phyloP scores from a whole-genome alignment of 2,329 filamentous ascomycete genomes.

The Fusarium sp. region DNA sequence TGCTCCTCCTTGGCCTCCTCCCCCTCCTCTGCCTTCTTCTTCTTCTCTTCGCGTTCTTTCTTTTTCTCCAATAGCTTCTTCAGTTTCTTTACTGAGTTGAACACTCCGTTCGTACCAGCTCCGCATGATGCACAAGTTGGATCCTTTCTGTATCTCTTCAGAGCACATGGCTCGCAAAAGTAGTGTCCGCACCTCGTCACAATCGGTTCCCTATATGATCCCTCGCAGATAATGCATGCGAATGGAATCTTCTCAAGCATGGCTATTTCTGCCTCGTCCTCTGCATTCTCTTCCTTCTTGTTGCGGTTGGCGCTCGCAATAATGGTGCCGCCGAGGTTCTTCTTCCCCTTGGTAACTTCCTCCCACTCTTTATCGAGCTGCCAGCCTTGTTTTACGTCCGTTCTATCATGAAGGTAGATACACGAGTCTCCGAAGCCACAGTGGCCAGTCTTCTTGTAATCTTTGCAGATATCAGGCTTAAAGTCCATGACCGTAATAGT shows the following conservation, averaged over 20 bases:
- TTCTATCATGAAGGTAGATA: slow-evolving; percentile 81
- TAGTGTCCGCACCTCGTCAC: slow-evolving; percentile 95
- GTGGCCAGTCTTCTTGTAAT: slow-evolving; percentile 76
- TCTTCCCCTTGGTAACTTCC: slow-evolving; percentile 78
- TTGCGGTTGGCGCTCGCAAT: slow-evolving; percentile 68
- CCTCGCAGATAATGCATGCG: slow-evolving; percentile 86
- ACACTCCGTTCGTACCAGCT: slow-evolving; percentile 86
- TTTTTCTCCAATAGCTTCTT: slow-evolving; percentile 84
- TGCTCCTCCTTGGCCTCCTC: slow-evolving; percentile 57
- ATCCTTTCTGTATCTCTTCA: slow-evolving; percentile 87
- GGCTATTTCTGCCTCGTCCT: slow-evolving; percentile 71
- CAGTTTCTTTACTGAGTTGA: slow-evolving; percentile 86
- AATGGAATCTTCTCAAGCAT: slow-evolving; percentile 88
- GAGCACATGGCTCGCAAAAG: slow-evolving; percentile 91
- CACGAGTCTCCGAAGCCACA: slow-evolving; percentile 58
- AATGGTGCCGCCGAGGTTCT: slow-evolving; percentile 68
- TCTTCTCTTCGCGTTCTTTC: slow-evolving; percentile 68
- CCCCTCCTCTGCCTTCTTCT: slow-evolving; percentile 64
- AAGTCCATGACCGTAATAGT: slow-evolving; percentile 93
- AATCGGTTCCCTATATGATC: slow-evolving; percentile 81
- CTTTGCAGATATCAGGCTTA: slow-evolving; percentile 93
- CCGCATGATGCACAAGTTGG: slow-evolving; percentile 89
- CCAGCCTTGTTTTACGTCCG: slow-evolving; percentile 92
- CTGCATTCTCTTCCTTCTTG: slow-evolving; percentile 47
- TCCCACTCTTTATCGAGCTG: slow-evolving; percentile 97